Evolutionary conservation across 2,329 filamentous ascomycete species (phyloP).

Genomic region (Aspergillus ustus): DNA sequence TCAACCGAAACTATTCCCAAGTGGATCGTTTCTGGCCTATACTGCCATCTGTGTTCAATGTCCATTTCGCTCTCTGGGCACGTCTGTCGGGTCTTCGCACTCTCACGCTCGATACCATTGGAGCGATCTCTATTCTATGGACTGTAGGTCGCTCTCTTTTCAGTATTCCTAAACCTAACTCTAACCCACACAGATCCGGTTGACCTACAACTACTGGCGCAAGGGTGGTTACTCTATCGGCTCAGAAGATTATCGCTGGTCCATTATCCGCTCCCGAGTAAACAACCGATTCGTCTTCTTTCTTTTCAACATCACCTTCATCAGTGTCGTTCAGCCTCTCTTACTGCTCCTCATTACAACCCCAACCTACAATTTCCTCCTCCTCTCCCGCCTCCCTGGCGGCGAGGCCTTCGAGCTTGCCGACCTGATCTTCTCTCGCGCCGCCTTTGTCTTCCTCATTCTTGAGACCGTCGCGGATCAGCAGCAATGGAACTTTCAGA

Average conservation of each 20-base stretch:
- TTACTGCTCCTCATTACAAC: conserved; percentile 78
- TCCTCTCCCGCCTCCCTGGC: conserved; percentile 68
- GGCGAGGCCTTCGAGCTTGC: conserved; percentile 59
- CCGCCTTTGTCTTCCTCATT: conserved; percentile 62
- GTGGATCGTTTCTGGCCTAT: conserved; percentile 93
- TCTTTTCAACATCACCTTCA: conserved; percentile 87
- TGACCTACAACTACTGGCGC: conserved; percentile 97
- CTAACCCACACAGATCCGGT: conserved; percentile 59
- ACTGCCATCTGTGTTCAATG: conserved; percentile 82
- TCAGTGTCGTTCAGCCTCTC: conserved; percentile 79
- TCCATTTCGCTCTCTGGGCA: conserved; percentile 84
- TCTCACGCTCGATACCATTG: conserved; percentile 71
- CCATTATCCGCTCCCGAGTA: conserved; percentile 70
- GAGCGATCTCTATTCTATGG: conserved; percentile 76
- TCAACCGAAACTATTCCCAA: conserved; percentile 96
- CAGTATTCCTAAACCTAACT: conserved; percentile 22
- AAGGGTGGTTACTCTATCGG: conserved; percentile 89
- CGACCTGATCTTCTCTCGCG: conserved; percentile 62
- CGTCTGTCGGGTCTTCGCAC: conserved; percentile 73
- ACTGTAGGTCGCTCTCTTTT: conserved; percentile 60
- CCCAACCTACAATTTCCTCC: conserved; percentile 81
- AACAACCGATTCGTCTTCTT: conserved; percentile 78
- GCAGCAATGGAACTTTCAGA: conserved; percentile 90
- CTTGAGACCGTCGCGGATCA: conserved; percentile 83
- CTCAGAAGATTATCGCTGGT: conserved; percentile 95